Conservation (phyloP, 495 filamentous ascomycete genomes). For the Hypoxylon perforatum region DNA sequence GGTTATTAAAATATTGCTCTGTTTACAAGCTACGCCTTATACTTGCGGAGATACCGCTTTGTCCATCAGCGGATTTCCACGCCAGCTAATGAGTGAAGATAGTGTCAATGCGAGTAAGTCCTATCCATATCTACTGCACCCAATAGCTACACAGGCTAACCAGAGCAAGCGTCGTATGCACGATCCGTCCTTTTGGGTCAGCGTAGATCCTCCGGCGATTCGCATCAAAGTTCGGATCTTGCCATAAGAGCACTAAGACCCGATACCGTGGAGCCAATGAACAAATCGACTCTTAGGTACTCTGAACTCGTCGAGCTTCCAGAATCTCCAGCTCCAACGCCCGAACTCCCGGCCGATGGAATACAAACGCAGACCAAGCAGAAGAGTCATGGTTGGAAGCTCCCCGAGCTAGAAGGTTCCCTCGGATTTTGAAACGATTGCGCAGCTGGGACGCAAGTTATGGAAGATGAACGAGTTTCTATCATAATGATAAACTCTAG, state of each 20-base stretch:
- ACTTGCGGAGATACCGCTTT: conserved; percentile 18
- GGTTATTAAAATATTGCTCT: conserved; percentile 30
- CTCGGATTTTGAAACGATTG: too few species aligned
- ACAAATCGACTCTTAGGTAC: not conserved
- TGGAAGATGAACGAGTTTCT: too few species aligned
- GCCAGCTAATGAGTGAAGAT: conserved; percentile 41
- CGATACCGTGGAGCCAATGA: not conserved
- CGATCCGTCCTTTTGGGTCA: not conserved
- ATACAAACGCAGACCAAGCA: not conserved
- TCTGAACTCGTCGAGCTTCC: not conserved
- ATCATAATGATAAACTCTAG: too few species aligned
- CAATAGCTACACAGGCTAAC: not conserved
- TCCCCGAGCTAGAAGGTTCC: not conserved
- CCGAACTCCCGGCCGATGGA: not conserved
- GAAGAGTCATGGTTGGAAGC: too few species aligned
- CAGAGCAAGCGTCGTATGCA: not conserved
- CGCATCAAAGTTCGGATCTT: not conserved
- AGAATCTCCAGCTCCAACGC: not conserved
- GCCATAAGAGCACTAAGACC: not conserved
- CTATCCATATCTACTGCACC: not conserved
- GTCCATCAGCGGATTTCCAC: conserved; percentile 47
- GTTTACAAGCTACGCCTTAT: conserved; percentile 32
- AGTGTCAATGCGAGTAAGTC: not conserved
- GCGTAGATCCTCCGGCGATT: not conserved
- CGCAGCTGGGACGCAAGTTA: too few species aligned